phyloP scores from a whole-genome alignment of 1,284 basidiomycete genomes.

The Naganishia sp. region DNA sequence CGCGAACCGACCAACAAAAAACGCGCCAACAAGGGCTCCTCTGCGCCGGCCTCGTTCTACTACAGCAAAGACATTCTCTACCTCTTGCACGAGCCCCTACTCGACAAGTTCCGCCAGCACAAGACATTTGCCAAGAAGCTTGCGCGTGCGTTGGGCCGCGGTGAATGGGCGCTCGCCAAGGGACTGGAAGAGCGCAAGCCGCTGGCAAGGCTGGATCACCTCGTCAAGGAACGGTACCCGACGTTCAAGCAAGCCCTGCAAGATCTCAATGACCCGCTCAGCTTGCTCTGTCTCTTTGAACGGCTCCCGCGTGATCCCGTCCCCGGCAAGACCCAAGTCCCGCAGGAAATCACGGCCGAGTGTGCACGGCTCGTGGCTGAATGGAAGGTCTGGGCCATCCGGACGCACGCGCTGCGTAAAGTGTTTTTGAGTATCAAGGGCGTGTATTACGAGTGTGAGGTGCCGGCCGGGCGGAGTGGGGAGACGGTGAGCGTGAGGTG shows the following conservation, averaged over 20 bases:
- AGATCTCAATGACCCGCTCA: conserved; percentile 96
- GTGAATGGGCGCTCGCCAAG: conserved; percentile 94
- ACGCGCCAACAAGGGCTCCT: conserved; percentile 95
- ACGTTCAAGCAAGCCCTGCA: conserved; percentile 94
- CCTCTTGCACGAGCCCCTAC: conserved; percentile 92
- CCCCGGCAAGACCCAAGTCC: conserved; percentile 63
- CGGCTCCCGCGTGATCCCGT: conserved; percentile 77
- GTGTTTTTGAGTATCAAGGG: conserved; percentile 98
- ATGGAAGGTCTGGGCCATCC: conserved; percentile 90
- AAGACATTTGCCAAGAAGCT: conserved; percentile 99
- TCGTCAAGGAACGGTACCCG: conserved; percentile 99
- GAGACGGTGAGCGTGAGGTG: conserved; percentile 80
- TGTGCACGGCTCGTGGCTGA: conserved; percentile 85
- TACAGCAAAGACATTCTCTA: conserved; percentile 98
- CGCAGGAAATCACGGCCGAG: conserved; percentile 82
- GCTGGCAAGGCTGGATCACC: conserved; percentile 85
- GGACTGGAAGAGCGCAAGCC: conserved; percentile 91
- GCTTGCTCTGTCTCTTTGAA: conserved; percentile 90
- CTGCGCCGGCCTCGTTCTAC: conserved; percentile 96
- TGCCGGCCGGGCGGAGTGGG: conserved; percentile 64
- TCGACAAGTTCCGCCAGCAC: conserved; percentile 94
- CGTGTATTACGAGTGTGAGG: conserved; percentile 95
- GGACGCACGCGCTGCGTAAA: conserved; percentile 80
- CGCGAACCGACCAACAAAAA: conserved; percentile 91
- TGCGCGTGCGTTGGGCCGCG: conserved; percentile 84